Evolutionary conservation across 208 protist species (phyloP), one percentile per base, ranked within the genome.

Genomic region (Trypanosoma rangeli): DNA sequence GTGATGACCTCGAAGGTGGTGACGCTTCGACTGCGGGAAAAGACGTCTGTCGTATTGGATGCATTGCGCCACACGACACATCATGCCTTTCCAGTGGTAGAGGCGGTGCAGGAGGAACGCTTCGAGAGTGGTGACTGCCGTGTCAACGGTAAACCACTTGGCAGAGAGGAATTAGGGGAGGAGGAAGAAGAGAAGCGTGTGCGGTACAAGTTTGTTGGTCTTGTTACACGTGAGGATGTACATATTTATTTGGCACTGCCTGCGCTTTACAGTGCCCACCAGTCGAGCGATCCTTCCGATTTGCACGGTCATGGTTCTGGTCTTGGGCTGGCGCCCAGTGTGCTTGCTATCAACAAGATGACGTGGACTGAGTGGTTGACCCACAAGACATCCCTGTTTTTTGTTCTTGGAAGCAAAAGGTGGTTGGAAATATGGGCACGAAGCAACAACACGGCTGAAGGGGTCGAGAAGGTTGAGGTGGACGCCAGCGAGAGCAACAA

Each of bases 31-130:
- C 61, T 83, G 42, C 69, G 75, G 24, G 92, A 94, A 48, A 85
- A 76, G 15, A 88, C 97, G 1, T 83, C 86, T 55, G 70, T 87
- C 37, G 83, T 98, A 24, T 64, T 96, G 42, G 31, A 66, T 3
- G 81, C 86, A 12, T 65, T 98, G 49, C 74, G 82, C 18, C 63
- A 85, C 10, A 93, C 77, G 58, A 86, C 72, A 4, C 93, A 98
- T 65, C 90, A 98, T 72, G 95, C 91, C 58, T 99, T 99, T 61
- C 95, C 97, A 15, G 82, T 97, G 0, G 85, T 98, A 0, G 89
- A 93, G 35, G 80, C 75, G 33, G 73, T 83, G 1, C 58, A 61
- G 12, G 64, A 78, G 1, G 35, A 15, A 54, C 22, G n/a, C 26
- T 68, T 20, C 12, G 13, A 15, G 3, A 39, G 1, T 20, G 57